A percentile compares a stretch with the other conserved stretches of the same genome.
These are phyloP conservation scores for Termitomyces sp. DNA, from an alignment of 768 basidiomycete species.

Conservation along the genomic window DNA sequence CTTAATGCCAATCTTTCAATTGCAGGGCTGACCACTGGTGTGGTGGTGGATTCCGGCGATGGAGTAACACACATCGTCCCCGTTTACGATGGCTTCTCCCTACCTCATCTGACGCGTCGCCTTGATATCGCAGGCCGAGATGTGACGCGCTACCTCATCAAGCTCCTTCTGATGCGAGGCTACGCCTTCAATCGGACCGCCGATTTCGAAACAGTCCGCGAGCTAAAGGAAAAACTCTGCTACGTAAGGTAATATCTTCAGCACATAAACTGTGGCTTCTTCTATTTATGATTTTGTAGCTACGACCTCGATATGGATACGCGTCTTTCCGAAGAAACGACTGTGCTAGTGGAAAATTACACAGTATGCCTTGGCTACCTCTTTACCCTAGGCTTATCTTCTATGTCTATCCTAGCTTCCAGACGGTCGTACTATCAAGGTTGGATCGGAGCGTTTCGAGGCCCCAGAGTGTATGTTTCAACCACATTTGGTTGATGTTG, in stretches of 20 bases:
- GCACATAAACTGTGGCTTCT: not conserved
- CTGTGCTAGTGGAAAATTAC: slow-evolving; percentile 92
- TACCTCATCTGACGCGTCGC: slow-evolving; percentile 91
- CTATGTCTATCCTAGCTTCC: slow-evolving; percentile 53
- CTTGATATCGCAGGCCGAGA: slow-evolving; percentile 98
- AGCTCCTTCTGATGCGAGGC: slow-evolving; percentile 99
- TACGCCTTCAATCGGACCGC: slow-evolving; percentile 99
- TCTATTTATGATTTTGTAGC: slow-evolving; percentile 30
- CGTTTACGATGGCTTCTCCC: slow-evolving; percentile 93
- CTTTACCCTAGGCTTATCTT: not conserved
- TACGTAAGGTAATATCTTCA: slow-evolving; percentile 73
- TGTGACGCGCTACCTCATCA: slow-evolving; percentile 98
- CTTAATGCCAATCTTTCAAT: not conserved
- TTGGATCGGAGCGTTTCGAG: slow-evolving; percentile 97
- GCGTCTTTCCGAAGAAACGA: slow-evolving; percentile 91
- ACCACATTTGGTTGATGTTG: slow-evolving; percentile 93
- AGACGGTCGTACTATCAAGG: slow-evolving; percentile 94
- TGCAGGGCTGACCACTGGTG: slow-evolving; percentile 92
- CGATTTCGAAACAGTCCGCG: slow-evolving; percentile 97
- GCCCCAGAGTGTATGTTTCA: slow-evolving; percentile 99
- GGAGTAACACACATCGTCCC: slow-evolving; percentile 99
- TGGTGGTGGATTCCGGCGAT: slow-evolving; percentile 98
- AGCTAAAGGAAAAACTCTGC: slow-evolving; percentile 98
- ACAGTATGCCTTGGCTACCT: slow-evolving; percentile 48
- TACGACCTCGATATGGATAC: slow-evolving; percentile 98